These are phyloP conservation scores for Platismatia glauca DNA, from an alignment of 495 filamentous ascomycete genomes.

Conservation along the genomic window DNA sequence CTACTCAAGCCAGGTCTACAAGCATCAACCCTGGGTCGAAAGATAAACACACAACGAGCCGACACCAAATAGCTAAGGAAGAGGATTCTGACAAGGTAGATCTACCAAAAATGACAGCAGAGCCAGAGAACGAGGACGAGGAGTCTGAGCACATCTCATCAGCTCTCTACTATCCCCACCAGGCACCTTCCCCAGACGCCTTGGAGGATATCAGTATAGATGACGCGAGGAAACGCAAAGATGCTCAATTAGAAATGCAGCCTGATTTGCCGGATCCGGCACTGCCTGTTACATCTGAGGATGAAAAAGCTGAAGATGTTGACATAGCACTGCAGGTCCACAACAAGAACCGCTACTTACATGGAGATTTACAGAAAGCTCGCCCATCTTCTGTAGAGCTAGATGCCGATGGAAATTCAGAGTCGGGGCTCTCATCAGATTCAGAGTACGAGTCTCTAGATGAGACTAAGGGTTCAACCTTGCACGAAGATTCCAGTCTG, in stretches of 20 bases:
- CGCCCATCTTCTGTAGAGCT: constrained; percentile 29
- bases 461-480: constrained; percentile 41
- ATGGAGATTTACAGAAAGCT: constrained; percentile 46
- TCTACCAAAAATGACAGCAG: constrained; percentile 16
- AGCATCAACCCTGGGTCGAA: background rate
- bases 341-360: constrained; percentile 50
- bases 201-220: constrained; percentile 34
- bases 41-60: background rate
- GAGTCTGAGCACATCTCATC: constrained; percentile 94
- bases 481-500: constrained; percentile 43
- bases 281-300: constrained; percentile 27
- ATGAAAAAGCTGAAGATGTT: constrained; percentile 38
- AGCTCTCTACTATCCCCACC: constrained; percentile 86
- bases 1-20: constrained; percentile 8
- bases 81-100: constrained; percentile 22
- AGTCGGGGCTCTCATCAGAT: constrained; percentile 42
- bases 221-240: constrained; percentile 29
- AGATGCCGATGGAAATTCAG: constrained; percentile 31
- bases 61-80: constrained; percentile 29
- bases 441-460: constrained; percentile 51
- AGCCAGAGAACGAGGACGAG: constrained; percentile 54
- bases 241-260: constrained; percentile 30
- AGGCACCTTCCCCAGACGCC: constrained; percentile 46
- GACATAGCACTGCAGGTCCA: constrained; percentile 56
- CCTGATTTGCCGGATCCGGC: constrained; percentile 23